Evolutionary conservation across 768 basidiomycete species (phyloP).

Genomic region (Tulasnella calospora): DNA sequence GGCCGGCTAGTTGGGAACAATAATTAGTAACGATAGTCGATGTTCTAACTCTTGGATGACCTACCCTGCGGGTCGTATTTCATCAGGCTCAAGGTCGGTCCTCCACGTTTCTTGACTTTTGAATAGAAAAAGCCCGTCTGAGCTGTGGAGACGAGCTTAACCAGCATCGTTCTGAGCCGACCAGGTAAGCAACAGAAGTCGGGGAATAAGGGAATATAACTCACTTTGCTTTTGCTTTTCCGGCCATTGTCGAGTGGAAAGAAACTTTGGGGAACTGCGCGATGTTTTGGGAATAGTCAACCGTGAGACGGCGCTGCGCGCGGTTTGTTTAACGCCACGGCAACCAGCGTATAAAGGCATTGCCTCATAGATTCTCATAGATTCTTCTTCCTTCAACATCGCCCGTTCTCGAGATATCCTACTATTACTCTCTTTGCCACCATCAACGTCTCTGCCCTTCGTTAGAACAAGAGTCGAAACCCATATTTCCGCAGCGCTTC

Average conservation of each 20-base stretch:
- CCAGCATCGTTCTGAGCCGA: constrained; percentile 16
- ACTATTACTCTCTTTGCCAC: neutral
- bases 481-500: neutral
- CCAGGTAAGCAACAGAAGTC: neutral
- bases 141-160: constrained; percentile 24
- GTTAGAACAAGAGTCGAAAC: neutral
- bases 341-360: neutral
- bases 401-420: neutral
- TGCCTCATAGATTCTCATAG: too few relatives aligned
- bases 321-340: neutral
- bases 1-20: neutral
- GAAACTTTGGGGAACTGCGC: neutral
- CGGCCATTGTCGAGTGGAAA: neutral
- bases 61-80: constrained; percentile 24
- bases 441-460: neutral
- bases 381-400: neutral
- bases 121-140: constrained; percentile 25
- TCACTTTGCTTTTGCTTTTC: constrained; percentile 4
- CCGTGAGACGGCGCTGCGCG: constrained; percentile 1
- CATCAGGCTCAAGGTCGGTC: constrained; percentile 22
- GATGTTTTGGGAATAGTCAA: neutral
- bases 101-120: constrained; percentile 15
- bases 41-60: neutral
- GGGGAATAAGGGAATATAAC: neutral
- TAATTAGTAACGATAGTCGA: neutral